Percentiles rank a stretch among this genome's conserved stretches.
Evolutionary conservation across 768 basidiomycete genomes (phyloP).

Genomic region (Crassisporium funariophilum): DNA sequence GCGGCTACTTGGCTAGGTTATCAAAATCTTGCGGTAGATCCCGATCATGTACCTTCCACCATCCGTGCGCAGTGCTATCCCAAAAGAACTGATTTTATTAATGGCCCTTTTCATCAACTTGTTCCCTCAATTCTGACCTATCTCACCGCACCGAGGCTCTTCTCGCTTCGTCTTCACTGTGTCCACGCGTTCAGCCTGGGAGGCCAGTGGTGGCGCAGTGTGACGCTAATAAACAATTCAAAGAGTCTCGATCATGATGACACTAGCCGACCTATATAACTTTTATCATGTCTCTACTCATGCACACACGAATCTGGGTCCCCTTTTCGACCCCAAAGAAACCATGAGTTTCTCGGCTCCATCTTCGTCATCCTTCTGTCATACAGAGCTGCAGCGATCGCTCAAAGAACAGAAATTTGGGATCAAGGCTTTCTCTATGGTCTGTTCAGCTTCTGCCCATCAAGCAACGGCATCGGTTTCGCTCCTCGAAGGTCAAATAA

Average conservation of each 20-base stretch:
- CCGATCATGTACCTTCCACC: conserved; percentile 22
- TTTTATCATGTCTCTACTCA: conserved; percentile 19
- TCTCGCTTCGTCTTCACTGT: conserved; percentile 20
- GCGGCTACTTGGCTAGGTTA: too few relatives aligned
- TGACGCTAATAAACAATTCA: conserved; percentile 19
- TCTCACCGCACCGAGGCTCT: conserved; percentile 15
- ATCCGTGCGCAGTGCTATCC: conserved; percentile 8
- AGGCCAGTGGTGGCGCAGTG: conserved; percentile 20
- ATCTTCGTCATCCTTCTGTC: conserved; percentile 36
- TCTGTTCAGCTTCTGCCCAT: conserved; percentile 36
- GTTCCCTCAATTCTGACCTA: conserved; percentile 19
- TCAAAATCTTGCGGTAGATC: conserved; percentile 30
- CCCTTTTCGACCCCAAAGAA: conserved; percentile 12
- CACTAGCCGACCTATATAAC: conserved; percentile 29
- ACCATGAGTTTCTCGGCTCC: conserved; percentile 16
- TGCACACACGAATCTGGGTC: conserved; percentile 16
- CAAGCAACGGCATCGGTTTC: conserved; percentile 57
- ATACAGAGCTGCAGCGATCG: conserved; percentile 53
- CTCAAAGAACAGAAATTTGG: conserved; percentile 63
- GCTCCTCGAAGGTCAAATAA: conserved; percentile 53
- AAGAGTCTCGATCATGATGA: conserved; percentile 24
- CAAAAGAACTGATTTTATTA: conserved; percentile 17
- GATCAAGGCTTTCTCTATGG: conserved; percentile 50
- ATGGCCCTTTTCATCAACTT: conserved; percentile 21
- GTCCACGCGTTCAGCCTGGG: conserved; percentile 19